Evolutionary conservation across 2,329 filamentous ascomycete genomes (phyloP), one percentile per base, ranked within the genome.

Genomic region (Lachnellula willkommii): DNA sequence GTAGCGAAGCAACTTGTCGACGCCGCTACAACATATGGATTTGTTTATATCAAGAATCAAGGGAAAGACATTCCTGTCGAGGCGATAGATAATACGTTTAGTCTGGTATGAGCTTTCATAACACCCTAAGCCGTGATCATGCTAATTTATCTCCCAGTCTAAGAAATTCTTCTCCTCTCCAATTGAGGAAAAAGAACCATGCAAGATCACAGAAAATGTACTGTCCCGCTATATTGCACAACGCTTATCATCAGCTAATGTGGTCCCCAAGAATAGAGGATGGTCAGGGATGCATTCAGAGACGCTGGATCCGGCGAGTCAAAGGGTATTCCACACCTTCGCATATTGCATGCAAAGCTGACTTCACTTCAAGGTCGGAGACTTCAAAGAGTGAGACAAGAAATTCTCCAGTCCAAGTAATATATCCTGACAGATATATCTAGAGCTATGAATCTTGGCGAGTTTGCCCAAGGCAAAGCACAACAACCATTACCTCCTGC

Each of bases 241-340:
- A 26, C 49, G 70, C 69, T 58, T 74, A 73, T 0, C 71, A 71
- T 43, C 36, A 52, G 20, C 14, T 55, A 35, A 52, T 50, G 6
- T 35, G 22, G 8, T n/a, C 12, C 22, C 22, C 4, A 42, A 94
- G 75, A 97, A 97, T 68, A 83, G 85, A 43, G 94, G 93, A 57
- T 99, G 92, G 91, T 83, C 88, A 1, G 84, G 84, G 15, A 92
- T 95, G 88, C 88, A 93, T 66, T 83, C 84, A 12, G 93, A 99
- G 74, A 93, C 87, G 0, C 75, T 97, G 11, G 93, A 97, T 69
- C 90, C 92, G 2, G 83, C 85, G 63, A 84, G 85, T 54, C 91
- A 96, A 71, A 83, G 85, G 71, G 89, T 88, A 77, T 66, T 70
- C 47, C 58, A 12, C 12, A 22, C 32, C 11, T 48, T n/a, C 5